phyloP scores from a whole-genome alignment of 192 early-diverging fungal species.

The Allomyces macrogynus region DNA sequence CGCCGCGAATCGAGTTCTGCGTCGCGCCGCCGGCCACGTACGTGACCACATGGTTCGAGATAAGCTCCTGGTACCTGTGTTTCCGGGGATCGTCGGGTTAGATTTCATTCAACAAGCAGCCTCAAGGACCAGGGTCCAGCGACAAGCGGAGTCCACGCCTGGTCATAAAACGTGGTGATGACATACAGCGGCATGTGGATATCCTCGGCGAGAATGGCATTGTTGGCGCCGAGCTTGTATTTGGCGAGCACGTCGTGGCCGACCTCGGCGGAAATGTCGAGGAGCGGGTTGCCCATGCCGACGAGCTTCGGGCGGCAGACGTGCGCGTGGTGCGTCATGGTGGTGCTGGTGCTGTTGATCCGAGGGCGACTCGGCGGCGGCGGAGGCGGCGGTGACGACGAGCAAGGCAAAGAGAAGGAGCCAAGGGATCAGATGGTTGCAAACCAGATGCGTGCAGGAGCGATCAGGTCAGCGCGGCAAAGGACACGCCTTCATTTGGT shows the following conservation, averaged over 20 bases:
- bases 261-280: constrained; percentile 84
- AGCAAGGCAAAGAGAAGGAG: too few relatives aligned
- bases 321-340: too few relatives aligned
- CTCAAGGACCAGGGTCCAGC: neutral
- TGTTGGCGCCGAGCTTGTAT: constrained; percentile 80
- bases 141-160: too few relatives aligned
- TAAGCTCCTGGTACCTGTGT: constrained; percentile 53
- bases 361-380: too few relatives aligned
- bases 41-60: constrained; percentile 41
- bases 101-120: neutral
- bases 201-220: constrained; percentile 81
- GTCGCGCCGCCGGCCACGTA: constrained; percentile 93
- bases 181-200: constrained; percentile 66
- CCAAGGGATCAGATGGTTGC: too few relatives aligned
- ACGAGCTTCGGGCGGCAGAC: constrained; percentile 8
- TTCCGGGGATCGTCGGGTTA: neutral
- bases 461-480: too few relatives aligned
- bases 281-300: constrained; percentile 91
- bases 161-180: too few relatives aligned
- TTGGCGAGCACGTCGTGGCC: constrained; percentile 51
- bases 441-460: too few relatives aligned
- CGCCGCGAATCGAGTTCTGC: constrained; percentile 86
- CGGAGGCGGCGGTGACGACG: too few relatives aligned
- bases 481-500: too few relatives aligned
- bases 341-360: too few relatives aligned